These are phyloP conservation scores for Cymodocea nodosa DNA, from an alignment of 116 monocot genomes.

Conservation along the genomic window DNA sequence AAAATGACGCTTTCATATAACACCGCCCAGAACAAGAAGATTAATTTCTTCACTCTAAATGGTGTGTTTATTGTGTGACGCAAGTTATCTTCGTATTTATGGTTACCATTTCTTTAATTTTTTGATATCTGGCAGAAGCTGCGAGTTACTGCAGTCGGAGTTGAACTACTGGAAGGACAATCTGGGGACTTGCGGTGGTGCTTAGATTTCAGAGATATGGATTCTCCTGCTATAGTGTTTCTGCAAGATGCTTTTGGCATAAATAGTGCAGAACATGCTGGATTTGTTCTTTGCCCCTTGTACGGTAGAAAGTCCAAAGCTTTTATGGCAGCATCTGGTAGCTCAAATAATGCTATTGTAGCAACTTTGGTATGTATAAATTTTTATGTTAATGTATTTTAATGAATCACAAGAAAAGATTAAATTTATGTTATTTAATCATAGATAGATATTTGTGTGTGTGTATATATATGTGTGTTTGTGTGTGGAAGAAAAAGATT, in stretches of 20 bases:
- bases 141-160: slow-evolving; percentile 74
- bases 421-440: too few species aligned
- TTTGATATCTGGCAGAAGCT: slow-evolving; percentile 50
- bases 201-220: slow-evolving; percentile 98
- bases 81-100: background rate
- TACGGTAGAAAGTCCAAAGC: slow-evolving; percentile 95
- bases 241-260: slow-evolving; percentile 62
- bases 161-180: slow-evolving; percentile 63
- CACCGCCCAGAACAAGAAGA: too few species aligned
- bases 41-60: too few species aligned
- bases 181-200: slow-evolving; percentile 79
- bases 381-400: background rate
- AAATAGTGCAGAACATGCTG: slow-evolving; percentile 54
- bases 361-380: slow-evolving; percentile 55
- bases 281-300: slow-evolving; percentile 87
- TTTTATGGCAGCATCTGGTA: slow-evolving; percentile 67
- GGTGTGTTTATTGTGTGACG: too few species aligned
- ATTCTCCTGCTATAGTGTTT: slow-evolving; percentile 66
- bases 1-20: too few species aligned
- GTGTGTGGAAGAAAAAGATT: background rate
- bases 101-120: background rate
- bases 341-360: slow-evolving; percentile 54
- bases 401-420: background rate
- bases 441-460: too few species aligned
- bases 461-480: too few species aligned